phyloP scores from a whole-genome alignment of 148 eudicot genomes.

The Polygonum maritimum region DNA sequence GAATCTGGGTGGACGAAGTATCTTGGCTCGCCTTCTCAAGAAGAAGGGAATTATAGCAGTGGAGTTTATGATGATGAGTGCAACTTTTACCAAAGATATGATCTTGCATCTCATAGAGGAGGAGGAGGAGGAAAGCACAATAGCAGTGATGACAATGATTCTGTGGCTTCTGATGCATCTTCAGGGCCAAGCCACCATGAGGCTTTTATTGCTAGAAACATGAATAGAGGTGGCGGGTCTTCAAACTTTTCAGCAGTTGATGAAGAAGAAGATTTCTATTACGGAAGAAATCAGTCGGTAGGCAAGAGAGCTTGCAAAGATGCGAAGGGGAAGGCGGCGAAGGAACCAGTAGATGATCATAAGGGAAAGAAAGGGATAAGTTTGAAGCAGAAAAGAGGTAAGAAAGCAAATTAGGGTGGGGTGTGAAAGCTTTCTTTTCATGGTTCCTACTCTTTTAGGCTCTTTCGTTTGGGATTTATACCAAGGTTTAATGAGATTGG shows the following conservation, averaged over 20 bases:
- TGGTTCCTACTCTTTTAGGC: not conserved
- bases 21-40: conserved; percentile 13
- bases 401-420: conserved; percentile 1
- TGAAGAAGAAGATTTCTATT: not conserved
- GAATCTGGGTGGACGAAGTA: conserved; percentile 20
- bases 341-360: not conserved
- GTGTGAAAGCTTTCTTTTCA: not conserved
- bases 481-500: not conserved
- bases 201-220: not conserved
- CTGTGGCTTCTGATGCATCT: conserved; percentile 16
- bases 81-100: not conserved
- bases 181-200: conserved; percentile 14
- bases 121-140: conserved; percentile 1
- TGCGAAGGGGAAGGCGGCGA: not conserved
- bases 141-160: conserved; percentile 8
- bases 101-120: not conserved
- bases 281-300: not conserved
- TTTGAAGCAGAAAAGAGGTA: conserved; percentile 10
- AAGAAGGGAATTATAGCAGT: conserved; percentile 10
- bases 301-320: not conserved
- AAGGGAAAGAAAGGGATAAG: not conserved
- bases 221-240: not conserved
- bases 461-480: not conserved
- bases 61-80: not conserved
- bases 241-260: not conserved